Percentiles rank a stretch among this genome's conserved stretches.
Conservation (phyloP, 1,284 basidiomycete genomes). For the Austroboletus novae-zelandiae region DNA sequence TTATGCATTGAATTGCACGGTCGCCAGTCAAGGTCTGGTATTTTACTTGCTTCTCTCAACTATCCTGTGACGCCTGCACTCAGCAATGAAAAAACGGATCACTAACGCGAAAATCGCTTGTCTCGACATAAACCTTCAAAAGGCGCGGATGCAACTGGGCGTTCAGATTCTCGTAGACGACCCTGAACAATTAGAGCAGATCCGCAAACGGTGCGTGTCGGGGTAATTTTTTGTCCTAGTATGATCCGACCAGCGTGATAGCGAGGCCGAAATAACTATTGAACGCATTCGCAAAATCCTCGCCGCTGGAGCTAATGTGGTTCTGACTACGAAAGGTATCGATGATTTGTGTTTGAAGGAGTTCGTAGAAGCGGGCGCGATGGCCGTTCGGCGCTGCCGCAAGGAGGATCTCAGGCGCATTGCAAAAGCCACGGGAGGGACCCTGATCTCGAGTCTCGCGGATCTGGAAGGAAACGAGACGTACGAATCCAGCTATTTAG, state of each 20-base stretch:
- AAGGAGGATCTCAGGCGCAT: slow-evolving; percentile 98
- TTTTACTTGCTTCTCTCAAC: neutral
- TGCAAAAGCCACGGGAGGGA: slow-evolving; percentile 96
- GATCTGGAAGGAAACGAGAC: slow-evolving; percentile 99
- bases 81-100: slow-evolving; percentile 98
- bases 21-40: slow-evolving; percentile 88
- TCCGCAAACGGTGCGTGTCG: slow-evolving; percentile 76
- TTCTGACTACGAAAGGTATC: slow-evolving; percentile 98
- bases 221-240: neutral
- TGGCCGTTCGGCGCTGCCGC: slow-evolving; percentile 96
- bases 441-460: slow-evolving; percentile 88
- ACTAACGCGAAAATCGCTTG: slow-evolving; percentile 96
- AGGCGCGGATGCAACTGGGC: slow-evolving; percentile 96
- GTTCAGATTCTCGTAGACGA: slow-evolving; percentile 98
- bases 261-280: slow-evolving; percentile 95
- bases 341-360: slow-evolving; percentile 98
- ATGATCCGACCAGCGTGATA: slow-evolving; percentile 30
- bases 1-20: slow-evolving; percentile 98
- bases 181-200: slow-evolving; percentile 95
- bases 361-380: slow-evolving; percentile 98
- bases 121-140: slow-evolving; percentile 97
- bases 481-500: slow-evolving; percentile 89
- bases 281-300: slow-evolving; percentile 97
- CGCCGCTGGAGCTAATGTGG: slow-evolving; percentile 94
- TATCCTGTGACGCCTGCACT: slow-evolving; percentile 3